A percentile compares a stretch with the other conserved stretches of the same genome.
Evolutionary conservation across 352 stramenopile genomes (phyloP).

Genomic region (Phytophthora boehmeriae): DNA sequence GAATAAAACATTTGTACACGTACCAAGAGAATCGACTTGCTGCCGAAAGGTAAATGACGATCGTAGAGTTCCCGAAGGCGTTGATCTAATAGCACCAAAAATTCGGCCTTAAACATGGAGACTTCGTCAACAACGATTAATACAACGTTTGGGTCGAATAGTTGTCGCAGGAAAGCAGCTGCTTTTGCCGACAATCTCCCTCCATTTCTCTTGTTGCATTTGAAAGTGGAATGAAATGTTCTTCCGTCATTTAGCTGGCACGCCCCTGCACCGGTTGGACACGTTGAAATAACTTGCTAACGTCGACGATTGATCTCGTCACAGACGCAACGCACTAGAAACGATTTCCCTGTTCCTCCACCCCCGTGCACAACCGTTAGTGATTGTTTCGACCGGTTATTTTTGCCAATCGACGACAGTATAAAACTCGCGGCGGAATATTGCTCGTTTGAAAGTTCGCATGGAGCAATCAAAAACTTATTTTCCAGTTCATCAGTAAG

Average conservation of each 20-base stretch:
- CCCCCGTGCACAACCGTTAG: not conserved
- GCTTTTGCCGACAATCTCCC: conserved; percentile 1
- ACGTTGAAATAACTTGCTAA: not conserved
- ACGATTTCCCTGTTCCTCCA: not conserved
- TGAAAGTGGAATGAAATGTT: not conserved
- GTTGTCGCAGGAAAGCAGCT: not conserved
- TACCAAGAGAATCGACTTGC: conserved; percentile 14
- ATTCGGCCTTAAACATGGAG: conserved; percentile 5
- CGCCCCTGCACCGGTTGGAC: not conserved
- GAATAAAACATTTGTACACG: not conserved
- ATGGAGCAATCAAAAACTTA: not conserved
- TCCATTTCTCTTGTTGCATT: conserved; percentile 6
- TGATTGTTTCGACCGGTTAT: not conserved
- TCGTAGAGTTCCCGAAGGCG: conserved; percentile 4
- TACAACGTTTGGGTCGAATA: not conserved
- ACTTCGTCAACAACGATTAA: conserved; percentile 8
- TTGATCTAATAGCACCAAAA: conserved; percentile 8
- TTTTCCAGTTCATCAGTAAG: not conserved
- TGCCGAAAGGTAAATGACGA: not conserved
- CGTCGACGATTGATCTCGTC: not conserved
- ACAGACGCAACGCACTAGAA: not conserved
- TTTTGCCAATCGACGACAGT: not conserved
- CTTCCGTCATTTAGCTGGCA: not conserved
- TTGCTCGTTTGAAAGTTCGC: not conserved
- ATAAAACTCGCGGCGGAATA: not conserved